Percentiles rank a stretch among this genome's conserved stretches.
phyloP scores from a whole-genome alignment of 371 early-diverging fungal genomes.

The Mucor saturninus region DNA sequence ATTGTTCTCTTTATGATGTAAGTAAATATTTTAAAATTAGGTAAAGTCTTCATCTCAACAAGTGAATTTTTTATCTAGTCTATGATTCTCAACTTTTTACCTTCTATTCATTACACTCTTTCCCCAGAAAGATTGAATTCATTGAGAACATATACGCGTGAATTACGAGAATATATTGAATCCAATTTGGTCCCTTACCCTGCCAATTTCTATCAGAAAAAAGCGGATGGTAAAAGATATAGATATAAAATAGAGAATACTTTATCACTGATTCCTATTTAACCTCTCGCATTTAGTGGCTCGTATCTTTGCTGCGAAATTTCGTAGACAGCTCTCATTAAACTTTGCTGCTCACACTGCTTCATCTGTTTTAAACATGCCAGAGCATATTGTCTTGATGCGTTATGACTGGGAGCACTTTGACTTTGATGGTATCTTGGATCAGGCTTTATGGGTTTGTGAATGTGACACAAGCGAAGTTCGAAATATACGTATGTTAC shows the following conservation, averaged over 20 bases:
- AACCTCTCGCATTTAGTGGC: constrained; percentile 39
- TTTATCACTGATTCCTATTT: background rate
- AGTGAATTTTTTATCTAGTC: constrained; percentile 25
- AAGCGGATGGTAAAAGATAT: constrained; percentile 34
- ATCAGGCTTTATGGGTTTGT: constrained; percentile 61
- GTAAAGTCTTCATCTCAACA: background rate
- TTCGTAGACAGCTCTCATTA: constrained; percentile 56
- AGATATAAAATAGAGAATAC: background rate
- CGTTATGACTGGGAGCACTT: constrained; percentile 53
- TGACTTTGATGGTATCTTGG: constrained; percentile 53
- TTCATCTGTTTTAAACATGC: constrained; percentile 38
- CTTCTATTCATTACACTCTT: constrained; percentile 40
- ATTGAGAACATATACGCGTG: constrained; percentile 48
- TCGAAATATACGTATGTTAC: constrained; percentile 37
- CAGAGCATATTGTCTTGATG: constrained; percentile 42
- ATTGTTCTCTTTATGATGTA: constrained; percentile 59
- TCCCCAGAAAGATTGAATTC: constrained; percentile 35
- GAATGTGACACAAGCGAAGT: constrained; percentile 52
- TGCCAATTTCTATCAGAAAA: constrained; percentile 34
- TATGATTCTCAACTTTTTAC: constrained; percentile 45
- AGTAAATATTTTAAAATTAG: constrained; percentile 7
- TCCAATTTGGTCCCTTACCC: constrained; percentile 36
- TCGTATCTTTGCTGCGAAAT: constrained; percentile 54
- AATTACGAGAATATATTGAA: constrained; percentile 41
- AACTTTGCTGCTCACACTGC: constrained; percentile 59